Evolutionary conservation across 2,329 filamentous ascomycete species (phyloP), one percentile per base, ranked within the genome.

Genomic region (Cordyceps pruinosa): DNA sequence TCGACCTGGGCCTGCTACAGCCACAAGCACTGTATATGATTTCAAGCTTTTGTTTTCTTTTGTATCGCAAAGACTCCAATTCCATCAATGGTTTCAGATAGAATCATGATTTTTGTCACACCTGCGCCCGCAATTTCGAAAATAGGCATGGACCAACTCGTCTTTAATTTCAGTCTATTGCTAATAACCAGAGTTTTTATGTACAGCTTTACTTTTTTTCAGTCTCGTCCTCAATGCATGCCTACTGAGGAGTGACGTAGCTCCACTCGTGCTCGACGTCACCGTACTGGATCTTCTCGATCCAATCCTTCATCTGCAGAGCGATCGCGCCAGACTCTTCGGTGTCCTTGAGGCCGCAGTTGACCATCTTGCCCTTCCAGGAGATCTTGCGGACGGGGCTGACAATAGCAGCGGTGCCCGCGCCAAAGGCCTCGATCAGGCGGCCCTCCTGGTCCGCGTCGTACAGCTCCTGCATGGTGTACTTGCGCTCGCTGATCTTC

Each of bases 221-320:
- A 34, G 50, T 57, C 57, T 42, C 52, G 41, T 61, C 48, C 47
- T 60, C 35, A 28, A 42, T 57, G 51, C 57, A 28, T 45, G 58
- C 48, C 47, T 41, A 55, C 56, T 49, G 35, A 17, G 67, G 74
- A 74, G 57, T 52, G 54, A 76, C 64, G 65, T 85, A 86, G 79
- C 92, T 97, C 94, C 94, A 99, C 63, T 86, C 81, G 71, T 97
- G 90, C 70, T 90, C 83, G 73, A 93, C 88, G 62, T 97, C 92
- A 61, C 94, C 94, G 70, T 97, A 97, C 76, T 97, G 93, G 64
- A 95, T 92, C 28, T 77, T 87, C 77, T 96, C 92, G 61, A 99
- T 97, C 94, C 94, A 99, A 66, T 87, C 83, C 84, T 96, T 96
- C 87, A 99, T 92, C 73, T 83, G 83, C 66, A 84, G 75, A 10